Evolutionary conservation across 192 early-diverging fungal species (phyloP), one percentile per base, ranked within the genome.

Genomic region (Dimargaris verticillata): DNA sequence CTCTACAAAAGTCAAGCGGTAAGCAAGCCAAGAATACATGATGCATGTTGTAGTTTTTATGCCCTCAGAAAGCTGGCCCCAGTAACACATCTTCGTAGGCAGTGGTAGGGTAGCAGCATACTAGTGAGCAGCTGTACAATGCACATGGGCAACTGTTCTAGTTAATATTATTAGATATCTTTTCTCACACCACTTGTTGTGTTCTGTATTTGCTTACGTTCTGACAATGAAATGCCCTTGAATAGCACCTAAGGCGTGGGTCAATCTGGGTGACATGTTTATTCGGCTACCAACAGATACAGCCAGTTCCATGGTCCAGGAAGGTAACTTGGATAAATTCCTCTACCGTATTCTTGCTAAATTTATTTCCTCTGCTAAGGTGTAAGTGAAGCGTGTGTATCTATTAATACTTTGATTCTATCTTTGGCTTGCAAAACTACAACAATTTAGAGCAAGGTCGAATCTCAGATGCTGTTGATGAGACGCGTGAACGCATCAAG

Each of bases 201-300:
- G n/a, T n/a, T n/a, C n/a, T n/a, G n/a, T n/a, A n/a, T n/a, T n/a
- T n/a, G n/a, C n/a, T n/a, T n/a, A n/a, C n/a, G n/a, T n/a, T n/a
- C n/a, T n/a, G n/a, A n/a, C n/a, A n/a, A n/a, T n/a, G n/a, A n/a
- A n/a, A n/a, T n/a, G n/a, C n/a, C n/a, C n/a, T 48, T 17, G 47
- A 5, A 48, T 22, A 77, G 76, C 74, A 53, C 73, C 71, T 38
- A 82, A 82, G 52, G 52, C 72, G 15, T 82, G 80, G 80, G 65
- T 78, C 24, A 75, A 73, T 43, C 61, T 80, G 26, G 80, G 80
- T 24, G 77, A 82, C 42, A 70, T 82, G 70, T 82, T 82, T 63
- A 61, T 82, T 24, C 75, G 73, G 42, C 43, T 82, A 59, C 76
- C 79, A 17, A 75, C 71, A 17, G 44, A 70, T n/a, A 70, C 74